Evolutionary conservation across 257 asterid species (phyloP), one percentile per base, ranked within the genome.

Genomic region (Fraxinus americana): DNA sequence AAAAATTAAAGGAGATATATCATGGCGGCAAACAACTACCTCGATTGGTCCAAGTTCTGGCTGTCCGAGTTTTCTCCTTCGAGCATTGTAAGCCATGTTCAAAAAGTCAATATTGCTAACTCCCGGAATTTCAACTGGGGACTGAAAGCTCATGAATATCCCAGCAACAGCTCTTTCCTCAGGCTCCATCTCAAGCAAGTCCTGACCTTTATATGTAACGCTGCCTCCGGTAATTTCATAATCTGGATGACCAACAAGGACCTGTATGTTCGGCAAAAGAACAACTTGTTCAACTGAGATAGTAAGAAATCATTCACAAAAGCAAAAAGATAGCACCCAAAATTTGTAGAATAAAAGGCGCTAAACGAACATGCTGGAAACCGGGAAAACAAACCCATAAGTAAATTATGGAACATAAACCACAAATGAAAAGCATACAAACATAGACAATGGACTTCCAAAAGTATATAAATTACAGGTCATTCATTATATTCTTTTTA

Each of bases 171-270:
- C 89, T 83, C 98, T 91, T 81, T 96, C 97, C 85, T 96, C 98
- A 21, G 99, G 96, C 76, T 78, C 95, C 99, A 96, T 92, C 86
- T 91, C 96, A 71, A 96, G 88, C 89, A 96, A 80, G 86, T 96
- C 90, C 82, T 85, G 91, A 78, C 98, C 98, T 85, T 92, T 92
- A 84, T 87, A 96, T 35, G 88, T 87, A 80, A 91, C 75, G 75
- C 91, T 96, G 59, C 99, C 98, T 73, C 92, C 95, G 8, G 97
- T 92, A 75, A 93, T 75, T 87, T 93, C 98, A 86, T 96, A 96
- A 88, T 93, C 98, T 70, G 99, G 98, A 88, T 96, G 98, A 67
- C 99, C 99, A 80, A 87, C 98, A 85, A 96, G 98, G 77, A 96
- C 99, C 99, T 96, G 80, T 79, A 71, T 50, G 52, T 67, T 79